Base-by-base conservation (phyloP, 805 yeast genomes). In the Starmerella cellae region DNA sequence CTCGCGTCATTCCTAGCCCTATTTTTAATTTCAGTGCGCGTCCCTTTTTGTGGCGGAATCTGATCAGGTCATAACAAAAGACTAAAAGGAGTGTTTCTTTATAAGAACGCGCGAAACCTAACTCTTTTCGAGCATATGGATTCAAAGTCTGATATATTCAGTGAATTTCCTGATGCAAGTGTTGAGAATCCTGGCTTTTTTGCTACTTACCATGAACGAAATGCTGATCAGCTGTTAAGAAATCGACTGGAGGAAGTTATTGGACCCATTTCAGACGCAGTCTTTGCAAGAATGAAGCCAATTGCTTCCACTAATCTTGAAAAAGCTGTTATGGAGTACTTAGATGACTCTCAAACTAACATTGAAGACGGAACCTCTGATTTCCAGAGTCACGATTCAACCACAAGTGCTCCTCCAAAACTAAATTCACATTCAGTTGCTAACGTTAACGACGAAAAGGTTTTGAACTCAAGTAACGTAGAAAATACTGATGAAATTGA, bases 271-370 rank as follows among this genome's bases (percentile, higher is more conserved):
- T 34, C 37, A 17, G 51, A 44, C 19, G 36, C 39, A 4, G 39
- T 38, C 37, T 43, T 55, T 29, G 51, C 39, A 17, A 11, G 23
- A 24, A 43, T 59, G 26, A 22, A 37, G 28, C 47, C 48, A 4
- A 30, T 37, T 14, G 55, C 62, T 2, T 40, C 44, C 9, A 48
- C 44, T 5, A 44, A 56, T 33, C 47, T 60, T 26, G 53, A 55
- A 27, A 22, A 26, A 10, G 62, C 64, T 13, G 52, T 60, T 2
- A 52, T 55, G 28, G 38, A 45, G 29, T 59, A 40, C 38, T 43
- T 59, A 21, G 63, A 59, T 23, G 44, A 17, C 5, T n/a, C n/a
- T n/a, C n/a, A n/a, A n/a, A n/a, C n/a, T n/a, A n/a, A n/a, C n/a
- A n/a, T n/a, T n/a, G n/a, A n/a, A n/a, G n/a, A n/a, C n/a, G n/a